Conservation (phyloP, 495 filamentous ascomycete species). For the Neurospora sp. region DNA sequence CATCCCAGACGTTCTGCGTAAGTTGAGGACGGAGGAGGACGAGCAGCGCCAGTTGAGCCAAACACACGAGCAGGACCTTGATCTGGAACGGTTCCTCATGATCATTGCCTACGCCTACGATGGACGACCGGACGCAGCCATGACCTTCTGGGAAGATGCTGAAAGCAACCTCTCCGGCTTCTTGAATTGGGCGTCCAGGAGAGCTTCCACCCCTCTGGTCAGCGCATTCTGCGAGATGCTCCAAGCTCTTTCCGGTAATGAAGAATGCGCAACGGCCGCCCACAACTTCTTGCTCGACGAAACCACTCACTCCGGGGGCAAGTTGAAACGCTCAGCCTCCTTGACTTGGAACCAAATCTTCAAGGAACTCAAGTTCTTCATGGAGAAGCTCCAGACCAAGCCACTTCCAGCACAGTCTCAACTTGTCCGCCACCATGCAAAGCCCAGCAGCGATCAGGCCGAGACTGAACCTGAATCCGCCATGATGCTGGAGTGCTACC, state of each 20-base stretch:
- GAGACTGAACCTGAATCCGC: slow-evolving; percentile 78
- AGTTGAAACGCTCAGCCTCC: slow-evolving; percentile 65
- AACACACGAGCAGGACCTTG: slow-evolving; percentile 62
- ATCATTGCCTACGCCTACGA: slow-evolving; percentile 90
- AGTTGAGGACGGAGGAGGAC: slow-evolving; percentile 80
- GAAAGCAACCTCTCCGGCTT: slow-evolving; percentile 91
- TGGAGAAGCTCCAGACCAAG: slow-evolving; percentile 55
- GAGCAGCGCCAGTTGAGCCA: slow-evolving; percentile 66
- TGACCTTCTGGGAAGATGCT: slow-evolving; percentile 78
- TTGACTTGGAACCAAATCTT: slow-evolving; percentile 91
- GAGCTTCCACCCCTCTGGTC: slow-evolving; percentile 84
- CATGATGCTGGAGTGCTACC: slow-evolving; percentile 87
- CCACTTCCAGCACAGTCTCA: slow-evolving; percentile 43
- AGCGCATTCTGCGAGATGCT: slow-evolving; percentile 96
- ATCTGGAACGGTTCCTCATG: slow-evolving; percentile 83
- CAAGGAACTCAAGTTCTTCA: slow-evolving; percentile 71
- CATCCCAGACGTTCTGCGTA: slow-evolving; percentile 83
- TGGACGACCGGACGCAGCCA: slow-evolving; percentile 65
- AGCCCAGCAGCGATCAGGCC: slow-evolving; percentile 38
- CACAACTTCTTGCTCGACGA: slow-evolving; percentile 89
- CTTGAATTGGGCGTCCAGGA: slow-evolving; percentile 84
- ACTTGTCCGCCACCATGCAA: slow-evolving; percentile 43
- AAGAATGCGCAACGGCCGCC: slow-evolving; percentile 66
- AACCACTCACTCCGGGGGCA: slow-evolving; percentile 56
- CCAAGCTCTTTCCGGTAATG: slow-evolving; percentile 68